Percentiles rank a stretch among this genome's conserved stretches.
These are phyloP conservation scores for Datura wrightii DNA, from an alignment of 257 asterid species.

Conservation along the genomic window DNA sequence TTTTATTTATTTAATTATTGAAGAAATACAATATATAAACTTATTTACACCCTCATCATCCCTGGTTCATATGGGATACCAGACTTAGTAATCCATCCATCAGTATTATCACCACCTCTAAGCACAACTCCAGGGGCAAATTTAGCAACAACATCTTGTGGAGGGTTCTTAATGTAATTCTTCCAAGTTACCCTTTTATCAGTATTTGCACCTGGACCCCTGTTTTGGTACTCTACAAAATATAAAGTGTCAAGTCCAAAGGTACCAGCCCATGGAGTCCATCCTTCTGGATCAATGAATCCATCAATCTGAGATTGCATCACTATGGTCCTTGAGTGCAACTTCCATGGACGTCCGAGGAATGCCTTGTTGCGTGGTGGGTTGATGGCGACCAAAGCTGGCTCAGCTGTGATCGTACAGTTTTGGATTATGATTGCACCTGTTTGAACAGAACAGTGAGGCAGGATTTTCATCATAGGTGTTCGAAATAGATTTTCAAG, in stretches of 20 bases:
- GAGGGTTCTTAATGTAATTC: constrained; percentile 19
- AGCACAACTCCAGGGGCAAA: constrained; percentile 36
- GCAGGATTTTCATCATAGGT: too few relatives aligned
- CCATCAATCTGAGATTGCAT: constrained; percentile 42
- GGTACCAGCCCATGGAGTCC: constrained; percentile 27
- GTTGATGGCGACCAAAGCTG: neutral
- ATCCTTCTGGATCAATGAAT: constrained; percentile 41
- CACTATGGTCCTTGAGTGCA: constrained; percentile 41
- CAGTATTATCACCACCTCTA: constrained; percentile 21
- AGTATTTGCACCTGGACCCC: constrained; percentile 40
- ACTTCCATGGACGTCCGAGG: constrained; percentile 41
- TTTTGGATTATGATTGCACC: constrained; percentile 38
- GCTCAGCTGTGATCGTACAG: constrained; percentile 28
- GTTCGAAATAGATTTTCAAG: too few relatives aligned
- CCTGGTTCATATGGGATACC: constrained; percentile 35
- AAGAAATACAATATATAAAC: neutral
- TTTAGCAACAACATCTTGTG: constrained; percentile 33
- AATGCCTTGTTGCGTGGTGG: constrained; percentile 29
- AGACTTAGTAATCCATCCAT: constrained; percentile 32
- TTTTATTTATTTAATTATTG: neutral
- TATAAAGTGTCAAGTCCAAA: constrained; percentile 36
- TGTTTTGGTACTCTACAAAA: constrained; percentile 40
- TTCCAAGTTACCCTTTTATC: constrained; percentile 34
- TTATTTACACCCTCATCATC: constrained; percentile 32
- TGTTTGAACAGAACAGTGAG: neutral